Conservation (phyloP, 2,329 filamentous ascomycete species). For the Akanthomyces dipterigenus region DNA sequence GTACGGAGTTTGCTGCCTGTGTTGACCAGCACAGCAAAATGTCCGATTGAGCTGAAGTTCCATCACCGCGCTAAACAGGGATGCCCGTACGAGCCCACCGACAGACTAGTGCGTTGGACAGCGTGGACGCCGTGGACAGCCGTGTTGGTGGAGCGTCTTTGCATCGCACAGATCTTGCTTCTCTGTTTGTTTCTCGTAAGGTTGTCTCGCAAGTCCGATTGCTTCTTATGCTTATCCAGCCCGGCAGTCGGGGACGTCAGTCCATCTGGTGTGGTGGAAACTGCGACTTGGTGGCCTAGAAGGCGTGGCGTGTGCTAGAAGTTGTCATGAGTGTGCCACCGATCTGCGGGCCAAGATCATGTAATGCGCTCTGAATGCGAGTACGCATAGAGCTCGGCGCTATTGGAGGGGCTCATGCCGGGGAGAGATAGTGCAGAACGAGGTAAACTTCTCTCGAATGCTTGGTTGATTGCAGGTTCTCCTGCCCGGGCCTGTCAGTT, state of each 20-base stretch:
- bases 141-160: too few species aligned
- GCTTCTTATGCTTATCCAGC: not conserved
- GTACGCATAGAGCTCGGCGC: not conserved
- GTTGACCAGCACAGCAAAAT: too few species aligned
- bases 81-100: too few species aligned
- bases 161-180: not conserved
- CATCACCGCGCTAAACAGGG: too few species aligned
- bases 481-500: not conserved
- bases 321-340: not conserved
- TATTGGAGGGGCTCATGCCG: not conserved
- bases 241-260: not conserved
- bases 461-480: not conserved
- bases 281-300: not conserved
- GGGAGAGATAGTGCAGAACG: not conserved
- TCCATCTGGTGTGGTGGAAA: not conserved
- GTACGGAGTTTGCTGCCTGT: too few species aligned
- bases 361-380: not conserved
- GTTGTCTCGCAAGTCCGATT: too few species aligned
- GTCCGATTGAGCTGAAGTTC: too few species aligned
- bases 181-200: not conserved
- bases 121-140: too few species aligned
- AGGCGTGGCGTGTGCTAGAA: not conserved
- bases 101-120: too few species aligned
- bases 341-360: not conserved
- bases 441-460: not conserved